Conservation (phyloP, 2,329 filamentous ascomycete species). For the Colletotrichum lini region DNA sequence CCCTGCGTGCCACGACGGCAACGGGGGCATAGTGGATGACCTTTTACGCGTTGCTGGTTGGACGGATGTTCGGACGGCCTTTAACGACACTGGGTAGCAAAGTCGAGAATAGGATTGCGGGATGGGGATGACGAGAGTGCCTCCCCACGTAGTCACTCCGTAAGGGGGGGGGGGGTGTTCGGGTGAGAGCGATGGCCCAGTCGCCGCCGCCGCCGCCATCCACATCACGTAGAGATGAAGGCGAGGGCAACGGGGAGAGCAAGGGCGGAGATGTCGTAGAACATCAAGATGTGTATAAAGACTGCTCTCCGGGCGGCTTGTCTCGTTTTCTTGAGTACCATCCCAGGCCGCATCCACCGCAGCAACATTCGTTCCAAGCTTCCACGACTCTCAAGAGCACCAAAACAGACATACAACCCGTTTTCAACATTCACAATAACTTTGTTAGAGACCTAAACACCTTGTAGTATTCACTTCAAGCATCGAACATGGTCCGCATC, state of each 20-base stretch:
- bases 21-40: conserved; percentile 30
- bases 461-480: not conserved
- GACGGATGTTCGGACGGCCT: conserved; percentile 13
- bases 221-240: conserved; percentile 27
- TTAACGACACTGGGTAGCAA: conserved; percentile 13
- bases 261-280: no score
- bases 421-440: conserved; percentile 16
- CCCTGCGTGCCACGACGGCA: conserved; percentile 21
- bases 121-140: conserved; percentile 21
- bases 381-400: not conserved
- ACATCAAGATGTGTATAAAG: conserved; percentile 29
- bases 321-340: not conserved
- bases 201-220: not conserved
- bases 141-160: not conserved
- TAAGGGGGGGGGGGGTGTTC: not conserved
- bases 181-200: conserved; percentile 20
- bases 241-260: not conserved
- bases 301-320: not conserved
- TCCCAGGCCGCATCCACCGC: conserved; percentile 20
- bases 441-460: not conserved
- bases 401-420: conserved; percentile 9
- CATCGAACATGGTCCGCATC: conserved; percentile 29
- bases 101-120: conserved; percentile 22
- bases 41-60: conserved; percentile 36
- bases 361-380: conserved; percentile 24